These are phyloP conservation scores for Friedmanniomyces endolithicus DNA, from an alignment of 495 filamentous ascomycete species.

Conservation along the genomic window DNA sequence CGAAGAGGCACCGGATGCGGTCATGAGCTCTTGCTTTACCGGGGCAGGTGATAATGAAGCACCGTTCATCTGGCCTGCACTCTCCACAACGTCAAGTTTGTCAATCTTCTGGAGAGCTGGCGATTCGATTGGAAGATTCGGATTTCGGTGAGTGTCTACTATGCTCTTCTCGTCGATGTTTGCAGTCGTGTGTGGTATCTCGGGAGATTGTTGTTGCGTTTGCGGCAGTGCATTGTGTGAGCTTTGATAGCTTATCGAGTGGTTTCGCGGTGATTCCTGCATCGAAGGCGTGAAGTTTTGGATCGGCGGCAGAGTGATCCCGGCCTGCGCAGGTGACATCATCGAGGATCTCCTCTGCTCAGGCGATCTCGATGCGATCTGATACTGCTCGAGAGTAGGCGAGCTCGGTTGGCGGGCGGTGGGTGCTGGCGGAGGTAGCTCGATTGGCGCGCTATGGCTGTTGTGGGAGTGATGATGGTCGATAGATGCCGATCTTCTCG, in stretches of 20 bases:
- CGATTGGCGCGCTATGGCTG: constrained; percentile 22
- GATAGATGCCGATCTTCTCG: constrained; percentile 4
- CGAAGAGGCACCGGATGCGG: constrained; percentile 25
- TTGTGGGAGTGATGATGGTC: constrained; percentile 15
- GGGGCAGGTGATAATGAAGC: constrained; percentile 15
- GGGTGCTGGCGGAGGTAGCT: constrained; percentile 23
- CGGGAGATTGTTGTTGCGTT: background rate
- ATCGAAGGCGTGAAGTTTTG: constrained; percentile 12
- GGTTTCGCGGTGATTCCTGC: constrained; percentile 2
- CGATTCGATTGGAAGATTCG: background rate
- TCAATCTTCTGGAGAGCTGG: too few relatives aligned
- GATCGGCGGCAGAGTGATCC: constrained; percentile 27
- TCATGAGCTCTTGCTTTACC: constrained; percentile 28
- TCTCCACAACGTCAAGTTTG: background rate
- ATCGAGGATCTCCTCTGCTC: constrained; percentile 26
- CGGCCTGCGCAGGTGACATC: constrained; percentile 12
- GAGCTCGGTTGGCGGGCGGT: constrained; percentile 19
- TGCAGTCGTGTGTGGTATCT: background rate
- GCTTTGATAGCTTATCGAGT: too few relatives aligned
- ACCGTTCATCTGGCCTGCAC: background rate
- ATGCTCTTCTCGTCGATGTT: background rate
- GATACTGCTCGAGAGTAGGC: constrained; percentile 31
- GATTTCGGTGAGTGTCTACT: too few relatives aligned
- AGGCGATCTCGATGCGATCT: constrained; percentile 28
- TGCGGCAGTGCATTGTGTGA: background rate